Base-by-base conservation (phyloP, 305 asterid genomes). In the Stenogyne calaminthoides region DNA sequence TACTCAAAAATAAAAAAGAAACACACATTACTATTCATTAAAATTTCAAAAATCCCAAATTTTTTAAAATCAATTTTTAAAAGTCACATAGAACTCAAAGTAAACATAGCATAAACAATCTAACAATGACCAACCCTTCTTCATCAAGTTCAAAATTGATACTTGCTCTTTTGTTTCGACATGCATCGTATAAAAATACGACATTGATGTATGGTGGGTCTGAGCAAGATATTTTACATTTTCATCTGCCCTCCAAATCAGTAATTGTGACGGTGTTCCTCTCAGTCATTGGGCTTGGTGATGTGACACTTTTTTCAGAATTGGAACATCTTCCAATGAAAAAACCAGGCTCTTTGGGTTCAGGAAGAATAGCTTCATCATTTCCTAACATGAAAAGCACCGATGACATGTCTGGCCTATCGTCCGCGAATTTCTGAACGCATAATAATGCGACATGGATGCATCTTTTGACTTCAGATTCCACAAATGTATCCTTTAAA, bases 361-460 rank as follows among this genome's bases (percentile, higher is more conserved):
- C 80, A 1, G 83, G 83, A 42, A 81, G 14, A 18, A 19, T 22
- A 15, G 72, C 75, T 51, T 52, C 81, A 56, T 81, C 80, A 27
- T 36, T 69, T 62, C 72, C 81, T 3, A 84, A 73, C 85, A 78
- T 78, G 51, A 76, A 80, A 67, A 76, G n/a, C 59, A 84, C 85
- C 0, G 84, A 73, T 49, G 82, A 54, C 84, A 79, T 78, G 0
- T 20, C 37, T 37, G 88, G 88, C 58, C 84, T 54, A n/a, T 78
- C 82, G 34, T 74, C 72, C 14, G 73, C 55, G 9, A 55, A 15
- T 37, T 72, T 65, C 57, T 79, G 84, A 37, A 79, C 79, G 6
- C 88, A 84, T 40, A 84, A 54, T 36, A 84, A 74, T 11, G 74
- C 84, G n/a, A 81, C 82, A 4, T 81, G 78, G 22, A 84, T 27